Evolutionary conservation across 257 asterid genomes (phyloP).

Genomic region (Solanum microdontum): DNA sequence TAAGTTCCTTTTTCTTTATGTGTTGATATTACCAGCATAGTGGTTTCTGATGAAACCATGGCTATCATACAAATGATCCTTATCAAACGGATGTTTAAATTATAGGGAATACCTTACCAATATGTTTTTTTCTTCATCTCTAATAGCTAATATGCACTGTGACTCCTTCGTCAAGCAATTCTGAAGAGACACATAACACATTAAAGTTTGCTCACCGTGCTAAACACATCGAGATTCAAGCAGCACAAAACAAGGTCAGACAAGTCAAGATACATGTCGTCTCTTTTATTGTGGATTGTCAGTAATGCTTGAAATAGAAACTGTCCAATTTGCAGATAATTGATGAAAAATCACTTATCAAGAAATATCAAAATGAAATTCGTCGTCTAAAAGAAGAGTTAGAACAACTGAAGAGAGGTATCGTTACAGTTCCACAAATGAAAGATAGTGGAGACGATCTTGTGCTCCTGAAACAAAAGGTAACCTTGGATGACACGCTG

Average conservation of each 20-base stretch:
- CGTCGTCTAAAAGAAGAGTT: constrained; percentile 89
- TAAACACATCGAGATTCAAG: constrained; percentile 93
- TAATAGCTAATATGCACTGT: constrained; percentile 84
- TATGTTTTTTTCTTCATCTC: constrained; percentile 4
- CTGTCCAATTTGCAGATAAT: constrained; percentile 64
- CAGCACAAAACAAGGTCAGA: constrained; percentile 85
- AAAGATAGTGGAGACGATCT: constrained; percentile 65
- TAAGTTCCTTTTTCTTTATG: constrained; percentile 30
- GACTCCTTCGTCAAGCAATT: constrained; percentile 93
- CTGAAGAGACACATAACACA: constrained; percentile 98
- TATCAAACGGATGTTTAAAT: not conserved
- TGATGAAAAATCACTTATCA: constrained; percentile 93
- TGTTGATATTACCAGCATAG: not conserved
- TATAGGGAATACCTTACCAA: not conserved
- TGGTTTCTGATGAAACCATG: not conserved
- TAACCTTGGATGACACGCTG: constrained; percentile 5
- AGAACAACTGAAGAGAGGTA: constrained; percentile 89
- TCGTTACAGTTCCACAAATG: constrained; percentile 50
- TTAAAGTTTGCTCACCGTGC: constrained; percentile 98
- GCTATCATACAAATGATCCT: not conserved
- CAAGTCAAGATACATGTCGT: not conserved
- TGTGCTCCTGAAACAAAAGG: constrained; percentile 92
- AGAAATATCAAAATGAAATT: constrained; percentile 92
- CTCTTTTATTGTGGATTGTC: not conserved
- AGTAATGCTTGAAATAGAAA: constrained; percentile 3